These are phyloP conservation scores for Clarireedia sp. DNA, from an alignment of 2,329 filamentous ascomycete genomes.

Conservation along the genomic window DNA sequence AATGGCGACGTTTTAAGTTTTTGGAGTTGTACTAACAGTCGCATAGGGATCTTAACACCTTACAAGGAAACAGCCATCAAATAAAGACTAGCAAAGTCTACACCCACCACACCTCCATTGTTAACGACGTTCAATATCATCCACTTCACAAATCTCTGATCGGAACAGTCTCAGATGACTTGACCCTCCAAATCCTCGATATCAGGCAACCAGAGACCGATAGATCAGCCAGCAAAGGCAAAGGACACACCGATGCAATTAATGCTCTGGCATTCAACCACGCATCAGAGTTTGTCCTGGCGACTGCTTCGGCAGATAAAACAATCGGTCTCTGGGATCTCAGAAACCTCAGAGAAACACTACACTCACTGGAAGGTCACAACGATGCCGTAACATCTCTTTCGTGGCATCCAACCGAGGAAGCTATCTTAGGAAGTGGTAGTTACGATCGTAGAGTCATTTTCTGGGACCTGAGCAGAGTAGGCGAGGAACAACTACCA, in stretches of 20 bases:
- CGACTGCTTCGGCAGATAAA: slow-evolving; percentile 91
- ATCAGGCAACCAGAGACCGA: slow-evolving; percentile 60
- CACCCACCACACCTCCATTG: slow-evolving; percentile 80
- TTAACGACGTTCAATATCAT: slow-evolving; percentile 96
- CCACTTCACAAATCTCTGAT: slow-evolving; percentile 78
- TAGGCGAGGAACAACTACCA: slow-evolving; percentile 88
- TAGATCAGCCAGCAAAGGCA: slow-evolving; percentile 60
- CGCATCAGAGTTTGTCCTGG: slow-evolving; percentile 78
- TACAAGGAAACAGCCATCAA: slow-evolving; percentile 59
- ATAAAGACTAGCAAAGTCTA: slow-evolving; percentile 69
- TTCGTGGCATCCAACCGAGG: slow-evolving; percentile 89
- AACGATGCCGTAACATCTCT: slow-evolving; percentile 84
- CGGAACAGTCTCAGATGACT: slow-evolving; percentile 89
- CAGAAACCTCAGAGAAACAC: slow-evolving; percentile 79
- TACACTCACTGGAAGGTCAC: slow-evolving; percentile 86
- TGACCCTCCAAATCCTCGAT: slow-evolving; percentile 88
- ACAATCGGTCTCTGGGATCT: slow-evolving; percentile 94
- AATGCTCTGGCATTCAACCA: slow-evolving; percentile 96
- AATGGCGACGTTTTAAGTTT: slow-evolving; percentile 26
- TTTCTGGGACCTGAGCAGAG: slow-evolving; percentile 90
- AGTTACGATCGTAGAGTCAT: slow-evolving; percentile 90
- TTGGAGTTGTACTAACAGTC: background rate
- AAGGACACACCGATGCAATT: slow-evolving; percentile 84
- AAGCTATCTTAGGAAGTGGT: slow-evolving; percentile 79
- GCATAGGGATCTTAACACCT: slow-evolving; percentile 68